Evolutionary conservation across 2,329 filamentous ascomycete species (phyloP), one percentile per base, ranked within the genome.

Genomic region (Cladosporium sphaerospermum): DNA sequence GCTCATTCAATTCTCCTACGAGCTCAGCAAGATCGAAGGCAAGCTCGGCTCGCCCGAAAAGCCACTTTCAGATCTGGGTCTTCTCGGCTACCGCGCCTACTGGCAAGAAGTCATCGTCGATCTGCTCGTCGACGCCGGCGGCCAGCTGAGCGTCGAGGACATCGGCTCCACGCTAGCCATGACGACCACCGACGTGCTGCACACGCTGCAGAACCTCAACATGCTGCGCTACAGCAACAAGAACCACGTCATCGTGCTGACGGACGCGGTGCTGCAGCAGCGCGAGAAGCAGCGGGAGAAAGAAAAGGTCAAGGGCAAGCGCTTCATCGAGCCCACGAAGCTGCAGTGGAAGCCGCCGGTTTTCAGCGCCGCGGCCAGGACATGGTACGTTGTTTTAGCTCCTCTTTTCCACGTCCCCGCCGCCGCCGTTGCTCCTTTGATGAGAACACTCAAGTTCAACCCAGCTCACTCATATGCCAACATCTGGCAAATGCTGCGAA

Each of bases 11-110:
- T 97, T 99, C 72, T 96, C 89, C 4, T 99, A 99, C 72, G 92
- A 97, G 67, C 83, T 99, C 28, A 93, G 88, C 65, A 95, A 92
- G 70, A 89, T 95, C 54, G 95, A 99, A 73, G 86, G 86, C 62
- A 97, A 96, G 71, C 82, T 96, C 6, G 95, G 95, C 2, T 96
- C 90, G 8, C 95, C 93, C 0, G 93, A 99, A 69, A 99, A 99
- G 70, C 93, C 93, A 0, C 81, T 99, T 2, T 95, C 89, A 34
- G 93, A 99, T 78, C 71, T 99, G 53, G 93, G 93, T 59, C 78
- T 99, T 14, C 76, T 99, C 28, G 91, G 92, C 62, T 99, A 99
- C 71, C 84, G 93, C 46, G 92, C 96, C 59, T 99, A 96, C 72
- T 99, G 93, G 93, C 90, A 91, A 31, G 93, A 99, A 69, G 90